Conservation (phyloP, 805 yeast genomes). For the Wickerhamiella sorbophila region DNA sequence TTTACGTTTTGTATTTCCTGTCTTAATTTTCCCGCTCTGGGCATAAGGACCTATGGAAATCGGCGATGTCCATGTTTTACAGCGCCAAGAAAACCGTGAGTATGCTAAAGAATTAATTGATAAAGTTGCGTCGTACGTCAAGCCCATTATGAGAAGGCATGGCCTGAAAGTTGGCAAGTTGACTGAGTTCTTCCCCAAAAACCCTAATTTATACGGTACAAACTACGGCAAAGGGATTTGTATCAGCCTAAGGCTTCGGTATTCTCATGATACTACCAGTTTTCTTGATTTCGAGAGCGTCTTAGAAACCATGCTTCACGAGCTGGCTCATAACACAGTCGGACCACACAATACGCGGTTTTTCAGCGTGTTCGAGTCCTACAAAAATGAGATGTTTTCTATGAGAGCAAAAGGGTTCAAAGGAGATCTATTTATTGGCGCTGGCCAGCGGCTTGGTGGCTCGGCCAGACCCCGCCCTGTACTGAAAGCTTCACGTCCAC, state of each 20-base stretch:
- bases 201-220: constrained; percentile 52
- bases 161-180: constrained; percentile 51
- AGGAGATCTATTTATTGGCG: constrained; percentile 37
- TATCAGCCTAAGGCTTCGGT: constrained; percentile 56
- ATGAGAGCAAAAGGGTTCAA: constrained; percentile 29
- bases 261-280: constrained; percentile 33
- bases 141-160: constrained; percentile 63
- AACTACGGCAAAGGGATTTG: constrained; percentile 69
- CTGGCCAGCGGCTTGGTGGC: constrained; percentile 35
- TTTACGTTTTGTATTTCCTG: no score
- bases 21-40: not conserved
- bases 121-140: constrained; percentile 50
- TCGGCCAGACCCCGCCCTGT: no score
- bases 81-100: constrained; percentile 33
- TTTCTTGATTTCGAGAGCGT: constrained; percentile 52
- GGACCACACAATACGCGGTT: constrained; percentile 75
- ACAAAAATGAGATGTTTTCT: constrained; percentile 35
- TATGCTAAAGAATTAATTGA: constrained; percentile 47
- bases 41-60: constrained; percentile 3
- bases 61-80: constrained; percentile 29
- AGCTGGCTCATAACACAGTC: constrained; percentile 60
- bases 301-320: constrained; percentile 78
- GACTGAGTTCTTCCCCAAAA: constrained; percentile 71
- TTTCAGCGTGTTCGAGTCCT: constrained; percentile 47
- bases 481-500: not conserved